A percentile compares a stretch with the other conserved stretches of the same genome.
Evolutionary conservation across 257 asterid species (phyloP).

Genomic region (Asclepias syriaca): DNA sequence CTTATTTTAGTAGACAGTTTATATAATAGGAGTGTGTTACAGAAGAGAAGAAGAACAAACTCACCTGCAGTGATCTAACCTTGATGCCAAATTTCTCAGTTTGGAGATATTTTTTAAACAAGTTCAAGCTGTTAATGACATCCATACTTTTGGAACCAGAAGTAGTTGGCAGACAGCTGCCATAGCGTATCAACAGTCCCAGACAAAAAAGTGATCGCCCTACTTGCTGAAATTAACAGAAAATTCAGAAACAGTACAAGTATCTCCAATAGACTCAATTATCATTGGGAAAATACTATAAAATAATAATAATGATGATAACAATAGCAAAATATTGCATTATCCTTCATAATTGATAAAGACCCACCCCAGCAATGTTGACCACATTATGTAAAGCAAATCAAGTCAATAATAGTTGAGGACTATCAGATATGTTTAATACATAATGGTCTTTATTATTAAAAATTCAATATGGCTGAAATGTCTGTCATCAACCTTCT

Average conservation of each 20-base stretch:
- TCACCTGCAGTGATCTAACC: conserved; percentile 89
- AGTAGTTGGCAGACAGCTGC: conserved; percentile 55
- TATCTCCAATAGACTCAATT: neutral
- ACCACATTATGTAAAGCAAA: neutral
- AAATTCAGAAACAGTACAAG: conserved; percentile 12
- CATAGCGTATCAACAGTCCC: conserved; percentile 94
- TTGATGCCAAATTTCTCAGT: conserved; percentile 81
- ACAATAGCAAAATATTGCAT: neutral
- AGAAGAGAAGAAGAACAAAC: conserved; percentile 16
- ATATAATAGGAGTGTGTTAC: neutral
- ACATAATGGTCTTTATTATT: neutral
- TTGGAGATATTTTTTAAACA: conserved; percentile 82
- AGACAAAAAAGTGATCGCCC: conserved; percentile 96
- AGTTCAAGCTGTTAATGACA: conserved; percentile 54
- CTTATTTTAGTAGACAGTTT: neutral
- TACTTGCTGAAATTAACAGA: conserved; percentile 61
- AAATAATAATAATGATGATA: neutral
- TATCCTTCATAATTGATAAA: neutral
- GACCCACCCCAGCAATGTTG: neutral
- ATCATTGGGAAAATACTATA: neutral
- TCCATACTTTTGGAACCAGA: conserved; percentile 56
- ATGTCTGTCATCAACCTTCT: conserved; percentile 54
- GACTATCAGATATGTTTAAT: neutral
- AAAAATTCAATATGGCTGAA: neutral
- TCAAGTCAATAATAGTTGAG: neutral